Evolutionary conservation across 2,329 filamentous ascomycete genomes (phyloP).

Genomic region (Aureobasidium sp.): DNA sequence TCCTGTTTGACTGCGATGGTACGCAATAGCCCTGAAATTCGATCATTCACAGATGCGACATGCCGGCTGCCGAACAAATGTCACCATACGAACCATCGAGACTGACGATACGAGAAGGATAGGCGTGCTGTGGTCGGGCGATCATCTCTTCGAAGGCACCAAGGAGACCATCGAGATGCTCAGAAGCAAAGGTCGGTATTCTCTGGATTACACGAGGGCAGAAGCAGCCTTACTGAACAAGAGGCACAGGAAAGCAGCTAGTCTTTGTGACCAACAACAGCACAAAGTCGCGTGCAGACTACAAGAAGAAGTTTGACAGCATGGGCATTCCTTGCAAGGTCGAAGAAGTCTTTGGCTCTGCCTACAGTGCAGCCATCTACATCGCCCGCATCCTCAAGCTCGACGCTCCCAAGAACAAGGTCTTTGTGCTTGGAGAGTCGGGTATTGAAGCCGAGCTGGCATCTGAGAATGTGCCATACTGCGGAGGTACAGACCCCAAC

Average conservation of each 20-base stretch:
- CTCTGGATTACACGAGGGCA: neutral
- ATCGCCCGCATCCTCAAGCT: conserved; percentile 86
- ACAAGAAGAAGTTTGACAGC: conserved; percentile 79
- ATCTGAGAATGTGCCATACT: conserved; percentile 68
- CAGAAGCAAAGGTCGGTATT: conserved; percentile 63
- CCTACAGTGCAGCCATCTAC: conserved; percentile 93
- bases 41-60: neutral
- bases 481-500: conserved; percentile 78
- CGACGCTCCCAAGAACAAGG: conserved; percentile 74
- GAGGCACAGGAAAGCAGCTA: conserved; percentile 67
- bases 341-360: conserved; percentile 92
- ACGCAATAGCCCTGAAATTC: conserved; percentile 25
- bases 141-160: conserved; percentile 77
- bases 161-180: conserved; percentile 80
- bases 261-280: conserved; percentile 99
- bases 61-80: neutral
- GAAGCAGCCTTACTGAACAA: neutral
- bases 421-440: conserved; percentile 85
- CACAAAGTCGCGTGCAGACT: conserved; percentile 88
- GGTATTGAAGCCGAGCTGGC: conserved; percentile 86
- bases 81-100: neutral
- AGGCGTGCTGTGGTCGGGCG: conserved; percentile 96
- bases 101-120: conserved; percentile 39
- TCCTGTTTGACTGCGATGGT: conserved; percentile 98
- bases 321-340: conserved; percentile 73